Conservation (phyloP, 306 rosid genomes). For the Cercis canadensis region DNA sequence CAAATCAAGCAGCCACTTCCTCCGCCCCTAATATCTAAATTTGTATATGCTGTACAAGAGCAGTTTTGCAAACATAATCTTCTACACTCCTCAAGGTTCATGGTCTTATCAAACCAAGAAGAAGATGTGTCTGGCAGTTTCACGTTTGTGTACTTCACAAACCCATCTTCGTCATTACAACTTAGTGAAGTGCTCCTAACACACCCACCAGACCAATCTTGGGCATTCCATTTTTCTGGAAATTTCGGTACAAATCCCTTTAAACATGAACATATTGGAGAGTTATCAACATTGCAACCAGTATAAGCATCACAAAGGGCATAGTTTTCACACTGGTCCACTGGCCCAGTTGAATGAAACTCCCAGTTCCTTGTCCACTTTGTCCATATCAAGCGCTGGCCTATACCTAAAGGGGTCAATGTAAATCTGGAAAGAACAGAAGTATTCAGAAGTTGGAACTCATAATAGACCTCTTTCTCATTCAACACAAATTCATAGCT, state of each 20-base stretch:
- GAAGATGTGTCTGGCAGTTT: slow-evolving; percentile 33
- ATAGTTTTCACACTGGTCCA: slow-evolving; percentile 5
- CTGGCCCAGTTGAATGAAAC: not conserved
- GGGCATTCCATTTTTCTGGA: slow-evolving; percentile 20
- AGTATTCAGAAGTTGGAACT: slow-evolving; percentile 5
- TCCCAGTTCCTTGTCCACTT: not conserved
- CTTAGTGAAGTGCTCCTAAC: not conserved
- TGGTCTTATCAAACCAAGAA: slow-evolving; percentile 17
- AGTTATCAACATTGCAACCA: not conserved
- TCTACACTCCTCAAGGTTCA: slow-evolving; percentile 11
- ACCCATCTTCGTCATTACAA: slow-evolving; percentile 5
- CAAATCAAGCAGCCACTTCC: slow-evolving; percentile 36
- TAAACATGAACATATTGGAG: slow-evolving; percentile 11
- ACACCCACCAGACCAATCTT: slow-evolving; percentile 17
- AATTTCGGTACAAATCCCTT: slow-evolving; percentile 21
- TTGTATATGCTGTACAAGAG: slow-evolving; percentile 30
- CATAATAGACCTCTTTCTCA: slow-evolving; percentile 19
- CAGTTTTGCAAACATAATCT: slow-evolving; percentile 21
- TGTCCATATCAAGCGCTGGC: not conserved
- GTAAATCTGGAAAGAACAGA: slow-evolving; percentile 13
- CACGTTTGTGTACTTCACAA: not conserved
- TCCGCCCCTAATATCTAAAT: not conserved
- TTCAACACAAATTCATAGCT: not conserved
- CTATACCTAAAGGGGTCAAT: not conserved
- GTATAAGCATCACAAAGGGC: slow-evolving; percentile 11